phyloP scores from a whole-genome alignment of 202 grass and related monocot genomes.

The Bolboschoenoplectus hybrid region DNA sequence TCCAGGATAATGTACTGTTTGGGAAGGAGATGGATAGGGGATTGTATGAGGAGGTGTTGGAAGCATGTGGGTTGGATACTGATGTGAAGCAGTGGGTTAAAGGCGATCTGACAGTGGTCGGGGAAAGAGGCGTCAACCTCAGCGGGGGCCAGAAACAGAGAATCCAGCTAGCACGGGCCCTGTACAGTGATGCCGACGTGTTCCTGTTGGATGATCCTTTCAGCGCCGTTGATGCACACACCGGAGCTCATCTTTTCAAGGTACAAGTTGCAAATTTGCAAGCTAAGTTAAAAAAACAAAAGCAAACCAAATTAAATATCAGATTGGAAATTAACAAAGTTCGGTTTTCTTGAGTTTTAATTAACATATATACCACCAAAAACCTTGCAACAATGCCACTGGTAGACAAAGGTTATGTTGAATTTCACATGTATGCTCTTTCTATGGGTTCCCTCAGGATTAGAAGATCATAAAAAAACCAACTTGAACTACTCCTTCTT shows the following conservation, averaged over 20 bases:
- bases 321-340: neutral
- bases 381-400: neutral
- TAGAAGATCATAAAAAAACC: neutral
- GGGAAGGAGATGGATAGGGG: conserved; percentile 64
- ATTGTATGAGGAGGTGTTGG: conserved; percentile 68
- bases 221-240: conserved; percentile 93
- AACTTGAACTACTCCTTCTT: neutral
- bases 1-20: conserved; percentile 88
- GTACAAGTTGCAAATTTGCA: conserved; percentile 36
- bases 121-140: conserved; percentile 84
- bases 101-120: conserved; percentile 73
- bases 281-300: neutral
- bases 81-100: conserved; percentile 68
- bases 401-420: neutral
- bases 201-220: conserved; percentile 93
- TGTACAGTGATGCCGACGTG: conserved; percentile 78
- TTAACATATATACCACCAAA: neutral
- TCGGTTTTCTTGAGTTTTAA: neutral
- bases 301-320: conserved; percentile 6
- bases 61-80: conserved; percentile 79
- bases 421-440: neutral
- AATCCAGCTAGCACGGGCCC: conserved; percentile 85
- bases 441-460: neutral
- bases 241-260: conserved; percentile 85
- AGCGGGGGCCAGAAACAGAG: conserved; percentile 98